Base-by-base conservation (phyloP, 805 yeast genomes). In the Ogataea methylovora region DNA sequence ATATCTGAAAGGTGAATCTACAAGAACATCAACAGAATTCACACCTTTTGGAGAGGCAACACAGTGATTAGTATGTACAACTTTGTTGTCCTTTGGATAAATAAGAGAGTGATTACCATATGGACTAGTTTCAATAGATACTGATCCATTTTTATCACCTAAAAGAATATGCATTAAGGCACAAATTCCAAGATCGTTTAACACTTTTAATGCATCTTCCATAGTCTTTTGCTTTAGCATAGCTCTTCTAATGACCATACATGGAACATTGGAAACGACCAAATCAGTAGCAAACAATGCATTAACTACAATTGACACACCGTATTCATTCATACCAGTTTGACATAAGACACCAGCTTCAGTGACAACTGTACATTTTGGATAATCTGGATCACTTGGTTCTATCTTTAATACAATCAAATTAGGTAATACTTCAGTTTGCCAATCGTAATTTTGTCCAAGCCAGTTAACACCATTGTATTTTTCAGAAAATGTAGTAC, bases 401-500 rank as follows among this genome's bases (percentile, higher is more conserved):
- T 38, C 38, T 24, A 38, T 13, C 30, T 38, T 32, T 22, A 38
- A 23, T 23, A 27, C 29, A 3, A 38, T 39, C 18, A 38, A 16
- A 22, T 35, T 35, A 4, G 24, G 32, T 14, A 29, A 11, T n/a
- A 29, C 18, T 4, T 18, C 30, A 19, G 28, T 21, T 24, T 38
- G 41, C 41, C 41, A 38, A 21, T 38, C 41, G 28, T 32, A 38
- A 25, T 38, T 38, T 23, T 38, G 41, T 5, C 35, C 38, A 15
- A 35, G 15, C 41, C 41, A 38, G 19, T 38, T 39, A 16, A 16
- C 14, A 5, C 36, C 39, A 4, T 22, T 34, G 23, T 19, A 32
- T 3, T 27, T 31, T 23, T 32, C 36, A 13, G 34, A 16, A 29
- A 38, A 38, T 5, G 41, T 23, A 10, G 41, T 24, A 22, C 41